phyloP scores from a whole-genome alignment of 192 early-diverging fungal genomes.

The Gaertneriomyces sp. region DNA sequence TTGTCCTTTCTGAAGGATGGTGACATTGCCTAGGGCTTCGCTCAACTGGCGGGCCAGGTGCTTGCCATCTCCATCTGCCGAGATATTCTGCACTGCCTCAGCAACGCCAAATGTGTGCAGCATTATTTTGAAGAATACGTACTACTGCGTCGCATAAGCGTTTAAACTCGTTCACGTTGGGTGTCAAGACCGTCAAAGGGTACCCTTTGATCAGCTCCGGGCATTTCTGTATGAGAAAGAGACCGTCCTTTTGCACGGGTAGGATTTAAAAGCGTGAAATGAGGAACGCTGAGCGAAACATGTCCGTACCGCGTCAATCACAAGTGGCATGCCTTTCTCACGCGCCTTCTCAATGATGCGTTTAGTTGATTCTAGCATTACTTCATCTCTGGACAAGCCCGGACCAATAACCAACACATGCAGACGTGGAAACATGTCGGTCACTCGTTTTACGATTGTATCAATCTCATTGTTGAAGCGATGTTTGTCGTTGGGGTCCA shows the following conservation, averaged over 20 bases:
- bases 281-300: background rate
- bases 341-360: slow-evolving; percentile 66
- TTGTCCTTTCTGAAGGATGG: slow-evolving; percentile 76
- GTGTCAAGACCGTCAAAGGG: slow-evolving; percentile 72
- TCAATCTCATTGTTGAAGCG: slow-evolving; percentile 8
- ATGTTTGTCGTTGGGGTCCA: slow-evolving; percentile 19
- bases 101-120: background rate
- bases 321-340: slow-evolving; percentile 61
- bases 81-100: background rate
- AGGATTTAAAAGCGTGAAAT: background rate
- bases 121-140: background rate
- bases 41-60: slow-evolving; percentile 50
- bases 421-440: slow-evolving; percentile 55
- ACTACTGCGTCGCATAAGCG: slow-evolving; percentile 64
- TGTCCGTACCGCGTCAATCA: slow-evolving; percentile 81
- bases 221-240: slow-evolving; percentile 68
- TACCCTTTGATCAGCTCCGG: slow-evolving; percentile 74
- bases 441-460: slow-evolving; percentile 40
- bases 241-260: slow-evolving; percentile 60
- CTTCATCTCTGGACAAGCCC: slow-evolving; percentile 75
- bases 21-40: slow-evolving; percentile 70
- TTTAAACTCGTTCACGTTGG: slow-evolving; percentile 82
- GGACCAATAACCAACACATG: slow-evolving; percentile 91
- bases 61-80: slow-evolving; percentile 30
- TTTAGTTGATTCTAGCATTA: slow-evolving; percentile 64